phyloP scores from a whole-genome alignment of 768 basidiomycete genomes.

The Suillus alpinus region DNA sequence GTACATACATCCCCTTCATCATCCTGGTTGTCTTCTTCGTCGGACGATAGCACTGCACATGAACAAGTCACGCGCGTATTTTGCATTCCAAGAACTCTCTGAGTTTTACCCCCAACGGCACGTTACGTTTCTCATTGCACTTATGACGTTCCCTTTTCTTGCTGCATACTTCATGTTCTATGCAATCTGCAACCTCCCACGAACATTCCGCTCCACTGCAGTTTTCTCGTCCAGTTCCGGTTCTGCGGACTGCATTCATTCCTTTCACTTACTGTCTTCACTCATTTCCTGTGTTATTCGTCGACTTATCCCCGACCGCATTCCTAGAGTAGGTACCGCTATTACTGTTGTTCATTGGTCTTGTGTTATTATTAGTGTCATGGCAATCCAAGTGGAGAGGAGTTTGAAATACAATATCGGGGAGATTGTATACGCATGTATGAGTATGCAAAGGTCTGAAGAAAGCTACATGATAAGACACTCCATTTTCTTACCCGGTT shows the following conservation, averaged over 20 bases:
- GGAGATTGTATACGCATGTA: neutral
- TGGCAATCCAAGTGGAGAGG: neutral
- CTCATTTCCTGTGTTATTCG: slow-evolving; percentile 26
- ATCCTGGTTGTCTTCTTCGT: slow-evolving; percentile 67
- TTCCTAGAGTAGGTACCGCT: slow-evolving; percentile 9
- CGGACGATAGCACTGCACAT: slow-evolving; percentile 27
- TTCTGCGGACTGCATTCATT: slow-evolving; percentile 3
- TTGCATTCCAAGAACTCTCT: neutral
- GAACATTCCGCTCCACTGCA: slow-evolving; percentile 5
- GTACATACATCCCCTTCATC: slow-evolving; percentile 81
- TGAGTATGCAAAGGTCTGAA: neutral
- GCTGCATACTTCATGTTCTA: slow-evolving; percentile 1
- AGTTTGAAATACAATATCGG: neutral
- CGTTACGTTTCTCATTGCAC: slow-evolving; percentile 19
- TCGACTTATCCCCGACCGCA: slow-evolving; percentile 24
- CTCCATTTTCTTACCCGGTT: neutral
- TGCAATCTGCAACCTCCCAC: slow-evolving; percentile 3
- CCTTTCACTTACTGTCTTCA: slow-evolving; percentile 20
- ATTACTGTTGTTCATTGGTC: slow-evolving; percentile 21
- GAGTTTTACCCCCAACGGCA: neutral
- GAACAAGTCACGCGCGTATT: slow-evolving; percentile 5
- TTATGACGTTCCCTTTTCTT: slow-evolving; percentile 5
- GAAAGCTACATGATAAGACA: neutral
- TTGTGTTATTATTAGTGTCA: slow-evolving; percentile 16
- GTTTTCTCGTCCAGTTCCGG: slow-evolving; percentile 11